Evolutionary conservation across 129 eudicot genomes (phyloP).

Genomic region (Dittrichia graveolens): DNA sequence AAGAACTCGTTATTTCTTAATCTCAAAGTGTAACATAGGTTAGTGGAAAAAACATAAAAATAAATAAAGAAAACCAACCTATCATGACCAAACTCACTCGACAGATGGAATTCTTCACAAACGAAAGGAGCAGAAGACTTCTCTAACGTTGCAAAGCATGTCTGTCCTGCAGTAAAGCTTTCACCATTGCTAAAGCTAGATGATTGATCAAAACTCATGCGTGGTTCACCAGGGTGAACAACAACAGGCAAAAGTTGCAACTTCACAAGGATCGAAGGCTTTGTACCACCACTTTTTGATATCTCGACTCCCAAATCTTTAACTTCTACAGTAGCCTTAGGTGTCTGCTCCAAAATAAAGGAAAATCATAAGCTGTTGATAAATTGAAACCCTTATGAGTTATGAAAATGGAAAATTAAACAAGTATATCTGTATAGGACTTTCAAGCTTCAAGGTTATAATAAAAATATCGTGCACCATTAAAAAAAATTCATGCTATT

Average conservation of each 20-base stretch:
- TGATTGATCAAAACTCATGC: conserved; percentile 54
- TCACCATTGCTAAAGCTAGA: conserved; percentile 46
- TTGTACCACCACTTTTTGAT: conserved; percentile 82
- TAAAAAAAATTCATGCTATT: conserved; percentile 1
- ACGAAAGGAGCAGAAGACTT: conserved; percentile 66
- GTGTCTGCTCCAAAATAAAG: conserved; percentile 59
- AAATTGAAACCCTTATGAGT: conserved; percentile 8
- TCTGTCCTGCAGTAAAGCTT: conserved; percentile 46
- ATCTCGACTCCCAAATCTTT: conserved; percentile 84
- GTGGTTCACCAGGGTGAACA: conserved; percentile 65
- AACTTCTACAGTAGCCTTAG: conserved; percentile 77
- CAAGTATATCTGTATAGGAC: conserved; percentile 18
- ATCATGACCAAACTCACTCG: conserved; percentile 84
- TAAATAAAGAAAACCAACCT: conserved; percentile 56
- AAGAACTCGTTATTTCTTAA: conserved; percentile 6
- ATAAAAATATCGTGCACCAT: not conserved
- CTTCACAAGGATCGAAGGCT: conserved; percentile 68
- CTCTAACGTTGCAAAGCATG: conserved; percentile 47
- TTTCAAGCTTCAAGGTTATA: not conserved
- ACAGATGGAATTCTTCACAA: conserved; percentile 87
- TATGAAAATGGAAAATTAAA: conserved; percentile 14
- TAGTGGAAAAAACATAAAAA: not conserved
- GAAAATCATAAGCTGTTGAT: conserved; percentile 27
- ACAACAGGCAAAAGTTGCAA: conserved; percentile 72
- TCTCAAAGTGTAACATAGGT: not conserved